Conservation (phyloP, 1,284 basidiomycete genomes). For the Rhodotorula sp. region DNA sequence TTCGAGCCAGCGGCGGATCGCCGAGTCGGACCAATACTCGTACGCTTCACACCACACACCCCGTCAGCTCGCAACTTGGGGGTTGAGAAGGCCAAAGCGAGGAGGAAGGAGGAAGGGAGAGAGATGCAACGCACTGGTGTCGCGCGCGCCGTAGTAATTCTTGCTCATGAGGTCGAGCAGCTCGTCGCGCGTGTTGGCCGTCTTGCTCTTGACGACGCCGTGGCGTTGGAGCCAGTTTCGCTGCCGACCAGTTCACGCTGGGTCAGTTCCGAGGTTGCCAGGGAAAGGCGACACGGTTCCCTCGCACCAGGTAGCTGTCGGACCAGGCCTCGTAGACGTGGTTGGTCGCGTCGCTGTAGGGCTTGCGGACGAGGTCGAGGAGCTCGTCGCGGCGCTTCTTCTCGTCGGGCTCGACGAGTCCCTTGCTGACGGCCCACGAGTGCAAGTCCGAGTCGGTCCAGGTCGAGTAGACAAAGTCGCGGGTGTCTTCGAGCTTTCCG, state of each 20-base stretch:
- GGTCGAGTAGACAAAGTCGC: slow-evolving; percentile 81
- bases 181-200: slow-evolving; percentile 66
- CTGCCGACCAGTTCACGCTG: slow-evolving; percentile 50
- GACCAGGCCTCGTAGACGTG: slow-evolving; percentile 82
- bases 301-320: slow-evolving; percentile 70
- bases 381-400: slow-evolving; percentile 64
- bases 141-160: slow-evolving; percentile 69
- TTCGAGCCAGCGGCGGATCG: slow-evolving; percentile 42
- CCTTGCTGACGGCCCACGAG: slow-evolving; percentile 70
- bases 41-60: slow-evolving; percentile 12
- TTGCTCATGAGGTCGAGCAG: slow-evolving; percentile 68
- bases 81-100: background rate
- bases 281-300: no score
- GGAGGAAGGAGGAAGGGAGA: slow-evolving; percentile 7
- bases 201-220: slow-evolving; percentile 62
- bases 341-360: slow-evolving; percentile 61
- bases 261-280: background rate
- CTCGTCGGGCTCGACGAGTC: slow-evolving; percentile 59
- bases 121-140: slow-evolving; percentile 53
- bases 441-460: slow-evolving; percentile 71
- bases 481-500: slow-evolving; percentile 65
- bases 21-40: slow-evolving; percentile 39
- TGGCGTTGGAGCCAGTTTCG: slow-evolving; percentile 78
- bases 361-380: slow-evolving; percentile 63
- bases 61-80: background rate